Base-by-base conservation (phyloP, 441 rosid genomes). In the Euphorbia corollata region DNA sequence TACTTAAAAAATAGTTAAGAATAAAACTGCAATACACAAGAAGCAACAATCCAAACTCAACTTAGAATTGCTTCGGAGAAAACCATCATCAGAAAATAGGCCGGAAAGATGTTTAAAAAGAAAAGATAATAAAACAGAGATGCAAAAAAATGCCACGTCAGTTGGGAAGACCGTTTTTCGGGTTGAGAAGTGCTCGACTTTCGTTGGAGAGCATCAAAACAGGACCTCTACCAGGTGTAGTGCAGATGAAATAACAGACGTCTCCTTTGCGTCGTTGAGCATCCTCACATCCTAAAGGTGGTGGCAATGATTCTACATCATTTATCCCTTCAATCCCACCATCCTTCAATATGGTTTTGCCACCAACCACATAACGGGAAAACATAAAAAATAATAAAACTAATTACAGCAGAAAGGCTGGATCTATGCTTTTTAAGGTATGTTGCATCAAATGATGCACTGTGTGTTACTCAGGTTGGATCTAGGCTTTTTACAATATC, bases 181-280 rank as follows among this genome's bases (percentile, higher is more conserved):
- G 83, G 78, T 82, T 64, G 16, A 87, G 87, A 75, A 91, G 99
- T 61, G 95, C 85, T 64, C 77, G 84, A 20, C 75, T 82, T 70
- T 85, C 85, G 47, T 89, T 81, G 0, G 81, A 64, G 64, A 93
- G 83, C 77, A n/a, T n/a, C n/a, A 91, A 64, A 24, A 83, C 78
- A 0, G 97, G 96, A 65, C 97, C 96, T 78, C 82, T 79, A 39
- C 99, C 99, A 30, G 93, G 91, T 81, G 80, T 77, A 11, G 96
- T 93, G 75, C 97, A 89, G 71, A 93, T 93, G 80, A 93, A 89
- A 77, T 91, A 87, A 74, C 84, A 83, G 59, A 89, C 91, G 64
- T 83, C 91, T 32, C 95, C 97, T 71, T 71, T 75, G 68, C 72
- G 80, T 80, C 87, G 87, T 74, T 75, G 85, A 63, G 83, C 79